A percentile compares a stretch with the other conserved stretches of the same genome.
Evolutionary conservation across 106 monocot genomes (phyloP).

Genomic region (Dioscorea alata): DNA sequence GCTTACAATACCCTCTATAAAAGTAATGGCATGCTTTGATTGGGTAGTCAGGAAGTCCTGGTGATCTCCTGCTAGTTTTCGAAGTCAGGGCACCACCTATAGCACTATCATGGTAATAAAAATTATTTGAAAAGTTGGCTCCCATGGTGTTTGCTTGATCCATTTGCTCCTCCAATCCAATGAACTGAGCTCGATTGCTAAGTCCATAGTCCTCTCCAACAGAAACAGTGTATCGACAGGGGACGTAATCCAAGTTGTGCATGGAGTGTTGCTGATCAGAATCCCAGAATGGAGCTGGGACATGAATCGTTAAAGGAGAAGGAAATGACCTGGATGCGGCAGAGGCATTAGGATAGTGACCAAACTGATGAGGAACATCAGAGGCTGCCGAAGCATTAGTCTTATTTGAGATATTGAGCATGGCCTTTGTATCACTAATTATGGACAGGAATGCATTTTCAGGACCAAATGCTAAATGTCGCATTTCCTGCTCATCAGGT

Average conservation of each 20-base stretch:
- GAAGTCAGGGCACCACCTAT: not conserved
- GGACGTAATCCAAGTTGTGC: constrained; percentile 6
- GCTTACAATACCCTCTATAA: constrained; percentile 34
- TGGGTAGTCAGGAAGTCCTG: constrained; percentile 5
- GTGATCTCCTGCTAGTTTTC: constrained; percentile 8
- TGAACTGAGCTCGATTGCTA: constrained; percentile 7
- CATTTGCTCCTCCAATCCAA: constrained; percentile 9
- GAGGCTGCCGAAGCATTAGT: not conserved
- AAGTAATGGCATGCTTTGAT: constrained; percentile 28
- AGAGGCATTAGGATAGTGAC: not conserved
- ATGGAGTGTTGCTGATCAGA: constrained; percentile 1
- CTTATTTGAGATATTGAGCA: constrained; percentile 2
- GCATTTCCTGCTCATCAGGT: constrained; percentile 37
- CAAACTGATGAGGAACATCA: constrained; percentile 1
- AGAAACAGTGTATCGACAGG: constrained; percentile 5
- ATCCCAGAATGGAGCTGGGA: constrained; percentile 9
- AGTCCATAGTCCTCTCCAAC: constrained; percentile 3
- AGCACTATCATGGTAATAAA: constrained; percentile 4
- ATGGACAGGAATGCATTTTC: constrained; percentile 33
- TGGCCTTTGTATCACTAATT: constrained; percentile 42
- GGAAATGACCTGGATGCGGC: not conserved
- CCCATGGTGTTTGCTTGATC: not conserved
- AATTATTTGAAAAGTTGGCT: not conserved
- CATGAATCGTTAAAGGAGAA: not conserved
- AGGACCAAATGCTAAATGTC: constrained; percentile 46